Evolutionary conservation across 1,139 yeast species (phyloP), one percentile per base, ranked within the genome.

Genomic region (Candida frijolesensis): DNA sequence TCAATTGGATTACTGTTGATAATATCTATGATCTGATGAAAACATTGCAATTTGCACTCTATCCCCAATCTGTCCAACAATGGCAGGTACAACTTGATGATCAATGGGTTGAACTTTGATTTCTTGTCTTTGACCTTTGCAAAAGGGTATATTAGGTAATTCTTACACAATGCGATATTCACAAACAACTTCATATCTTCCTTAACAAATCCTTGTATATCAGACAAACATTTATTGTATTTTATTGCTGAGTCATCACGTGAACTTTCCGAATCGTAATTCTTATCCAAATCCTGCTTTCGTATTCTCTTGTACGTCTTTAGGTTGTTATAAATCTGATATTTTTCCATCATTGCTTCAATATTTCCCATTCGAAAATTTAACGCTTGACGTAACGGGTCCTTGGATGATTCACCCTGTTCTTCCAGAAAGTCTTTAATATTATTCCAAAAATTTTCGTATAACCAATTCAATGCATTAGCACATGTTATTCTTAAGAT

Each of bases 401-500:
- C 45, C 12, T 40, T 25, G 12, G 16, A 14, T 19, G 35, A 6
- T 18, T 7, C 29, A 8, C 30, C n/a, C 42, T 22, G 14, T 11
- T 32, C 68, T 4, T 61, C 67, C 2, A 59, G 62, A 11, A 58
- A 55, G 43, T 61, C 60, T 32, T 66, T 64, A 44, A 79, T 65
- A 32, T 70, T 72, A 41, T 64, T 60, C 99, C 99, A 94, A 68
- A 87, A 94, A 60, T 87, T 76, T 10, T 74, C 79, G 66, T 77
- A 78, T 2, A 94, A 68, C 98, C 99, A 95, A 9, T 68, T 71
- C 44, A 92, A 65, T 0, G 96, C 97, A 51, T 80, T 72, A 5
- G 64, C 61, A 5, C 84, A 70, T 5, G 85, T 82, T 30, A 73
- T 65, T 39, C 96, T 73, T 19, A 94, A 74, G 68, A 88, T 76